phyloP scores from a whole-genome alignment of 2,329 filamentous ascomycete genomes.

The Pyrenophora graminea region DNA sequence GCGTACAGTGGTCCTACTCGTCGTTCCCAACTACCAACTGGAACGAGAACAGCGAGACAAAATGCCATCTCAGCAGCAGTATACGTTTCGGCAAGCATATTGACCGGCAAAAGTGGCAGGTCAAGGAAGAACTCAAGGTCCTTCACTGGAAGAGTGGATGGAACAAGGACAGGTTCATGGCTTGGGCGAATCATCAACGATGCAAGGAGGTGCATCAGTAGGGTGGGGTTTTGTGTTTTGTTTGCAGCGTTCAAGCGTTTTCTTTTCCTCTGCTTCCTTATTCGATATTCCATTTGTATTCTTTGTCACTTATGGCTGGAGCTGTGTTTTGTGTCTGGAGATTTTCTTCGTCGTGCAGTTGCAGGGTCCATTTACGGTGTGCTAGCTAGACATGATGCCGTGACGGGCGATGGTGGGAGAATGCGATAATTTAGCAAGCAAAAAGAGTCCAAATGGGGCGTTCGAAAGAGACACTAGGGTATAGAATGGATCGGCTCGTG shows the following conservation, averaged over 20 bases:
- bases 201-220: conserved; percentile 26
- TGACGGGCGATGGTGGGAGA: too few relatives aligned
- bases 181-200: conserved; percentile 35
- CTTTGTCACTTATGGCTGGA: neutral
- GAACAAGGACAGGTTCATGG: conserved; percentile 34
- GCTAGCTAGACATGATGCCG: too few relatives aligned
- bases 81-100: conserved; percentile 31
- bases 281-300: neutral
- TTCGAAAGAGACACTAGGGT: too few relatives aligned
- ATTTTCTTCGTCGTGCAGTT: too few relatives aligned
- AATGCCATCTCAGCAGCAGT: conserved; percentile 40
- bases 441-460: too few relatives aligned
- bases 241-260: conserved; percentile 11
- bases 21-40: conserved; percentile 30
- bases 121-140: conserved; percentile 15
- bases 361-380: too few relatives aligned
- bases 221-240: neutral
- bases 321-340: neutral
- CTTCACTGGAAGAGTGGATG: conserved; percentile 39
- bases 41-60: conserved; percentile 40
- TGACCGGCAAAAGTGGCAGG: conserved; percentile 16
- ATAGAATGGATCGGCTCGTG: too few relatives aligned
- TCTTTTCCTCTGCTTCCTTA: neutral
- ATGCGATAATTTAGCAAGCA: too few relatives aligned
- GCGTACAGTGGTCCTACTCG: conserved; percentile 43